Percentiles rank a stretch among this genome's conserved stretches.
Evolutionary conservation across 495 filamentous ascomycete genomes (phyloP).

Genomic region (Xylona heveae): DNA sequence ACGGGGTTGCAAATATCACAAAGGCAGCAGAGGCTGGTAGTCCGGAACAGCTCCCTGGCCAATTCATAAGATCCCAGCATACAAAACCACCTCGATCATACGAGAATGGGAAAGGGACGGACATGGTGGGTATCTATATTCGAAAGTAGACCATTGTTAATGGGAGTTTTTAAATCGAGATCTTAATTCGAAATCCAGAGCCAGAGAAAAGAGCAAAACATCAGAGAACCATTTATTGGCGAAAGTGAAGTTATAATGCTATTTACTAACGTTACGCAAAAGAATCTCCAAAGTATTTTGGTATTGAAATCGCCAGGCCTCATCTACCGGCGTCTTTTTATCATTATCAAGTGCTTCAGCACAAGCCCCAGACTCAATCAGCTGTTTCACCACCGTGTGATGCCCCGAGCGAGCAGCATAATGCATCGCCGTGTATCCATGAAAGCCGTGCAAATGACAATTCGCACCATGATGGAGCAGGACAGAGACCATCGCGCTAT

Average conservation of each 20-base stretch:
- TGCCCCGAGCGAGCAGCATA: not conserved
- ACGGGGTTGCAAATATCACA: conserved; percentile 30
- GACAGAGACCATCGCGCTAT: not conserved
- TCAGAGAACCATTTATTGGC: too few species aligned
- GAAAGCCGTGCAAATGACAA: too few species aligned
- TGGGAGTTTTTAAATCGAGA: too few species aligned
- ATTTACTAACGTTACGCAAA: too few species aligned
- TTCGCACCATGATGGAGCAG: conserved; percentile 2
- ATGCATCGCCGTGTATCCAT: not conserved
- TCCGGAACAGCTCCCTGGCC: conserved; percentile 25
- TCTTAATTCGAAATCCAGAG: too few species aligned
- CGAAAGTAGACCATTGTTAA: too few species aligned
- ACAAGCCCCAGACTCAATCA: conserved; percentile 1
- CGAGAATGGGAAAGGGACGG: conserved; percentile 35
- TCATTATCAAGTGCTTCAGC: not conserved
- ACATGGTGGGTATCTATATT: conserved; percentile 32
- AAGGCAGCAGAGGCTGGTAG: conserved; percentile 18
- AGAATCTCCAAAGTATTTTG: too few species aligned
- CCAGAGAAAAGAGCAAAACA: too few species aligned
- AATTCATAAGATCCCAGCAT: conserved; percentile 36
- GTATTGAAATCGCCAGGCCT: too few species aligned
- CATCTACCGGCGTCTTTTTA: conserved; percentile 1
- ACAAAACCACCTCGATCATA: conserved; percentile 52
- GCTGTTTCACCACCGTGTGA: conserved; percentile 2
- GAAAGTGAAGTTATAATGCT: too few species aligned